Evolutionary conservation across 352 stramenopile species (phyloP).

Genomic region (Globisporangium paroecandrum): DNA sequence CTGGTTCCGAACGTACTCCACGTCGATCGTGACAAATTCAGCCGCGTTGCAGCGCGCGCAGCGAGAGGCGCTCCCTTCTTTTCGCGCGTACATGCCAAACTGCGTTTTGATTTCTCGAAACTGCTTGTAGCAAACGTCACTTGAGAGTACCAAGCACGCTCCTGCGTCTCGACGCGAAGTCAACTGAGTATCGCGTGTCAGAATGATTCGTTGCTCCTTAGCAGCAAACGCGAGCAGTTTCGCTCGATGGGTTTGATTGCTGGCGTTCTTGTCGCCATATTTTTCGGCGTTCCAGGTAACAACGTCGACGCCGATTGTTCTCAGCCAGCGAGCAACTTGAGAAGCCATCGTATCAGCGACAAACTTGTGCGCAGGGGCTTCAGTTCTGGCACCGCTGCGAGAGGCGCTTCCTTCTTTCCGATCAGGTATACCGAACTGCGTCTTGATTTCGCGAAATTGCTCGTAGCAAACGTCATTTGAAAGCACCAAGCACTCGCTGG

Average conservation of each 20-base stretch:
- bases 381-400: background rate
- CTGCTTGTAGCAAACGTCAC: constrained; percentile 47
- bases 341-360: constrained; percentile 74
- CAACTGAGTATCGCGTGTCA: constrained; percentile 47
- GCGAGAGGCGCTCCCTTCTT: constrained; percentile 34
- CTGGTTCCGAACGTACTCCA: constrained; percentile 23
- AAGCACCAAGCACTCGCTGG: too few species aligned
- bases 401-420: too few species aligned
- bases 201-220: constrained; percentile 40
- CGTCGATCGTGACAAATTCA: constrained; percentile 31
- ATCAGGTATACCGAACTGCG: too few species aligned
- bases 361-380: constrained; percentile 48
- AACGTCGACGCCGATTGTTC: constrained; percentile 72
- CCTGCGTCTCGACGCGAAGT: constrained; percentile 39
- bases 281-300: constrained; percentile 55
- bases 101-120: constrained; percentile 59
- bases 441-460: too few species aligned
- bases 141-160: constrained; percentile 51
- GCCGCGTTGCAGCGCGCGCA: constrained; percentile 52
- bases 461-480: too few species aligned
- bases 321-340: constrained; percentile 71
- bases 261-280: constrained; percentile 22
- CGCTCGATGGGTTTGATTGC: constrained; percentile 38
- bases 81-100: constrained; percentile 37
- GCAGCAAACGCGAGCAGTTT: constrained; percentile 32